phyloP scores from a whole-genome alignment of 73 alveolate species.

The Durusdinium trenchii region DNA sequence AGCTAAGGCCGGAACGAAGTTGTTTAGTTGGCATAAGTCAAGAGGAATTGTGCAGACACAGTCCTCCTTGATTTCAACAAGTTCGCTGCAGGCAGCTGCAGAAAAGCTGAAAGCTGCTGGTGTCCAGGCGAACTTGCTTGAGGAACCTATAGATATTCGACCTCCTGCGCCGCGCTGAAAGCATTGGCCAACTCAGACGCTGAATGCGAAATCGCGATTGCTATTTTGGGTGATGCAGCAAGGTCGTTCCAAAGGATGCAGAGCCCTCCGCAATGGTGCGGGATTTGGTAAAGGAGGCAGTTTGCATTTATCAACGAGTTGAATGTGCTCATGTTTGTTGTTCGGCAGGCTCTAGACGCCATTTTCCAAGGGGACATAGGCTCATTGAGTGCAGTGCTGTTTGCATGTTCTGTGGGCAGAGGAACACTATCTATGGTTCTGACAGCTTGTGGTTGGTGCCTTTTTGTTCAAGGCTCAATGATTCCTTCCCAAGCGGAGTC shows the following conservation, averaged over 20 bases:
- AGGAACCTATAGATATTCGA: conserved; percentile 47
- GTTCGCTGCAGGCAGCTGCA: conserved; percentile 35
- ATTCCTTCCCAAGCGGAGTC: too few species aligned
- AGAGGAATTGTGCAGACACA: neutral
- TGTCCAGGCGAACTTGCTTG: conserved; percentile 45
- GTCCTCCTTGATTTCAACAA: neutral
- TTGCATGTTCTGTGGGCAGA: too few species aligned
- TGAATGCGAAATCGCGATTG: neutral
- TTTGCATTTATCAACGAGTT: neutral
- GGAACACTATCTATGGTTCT: too few species aligned
- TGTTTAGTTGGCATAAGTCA: neutral
- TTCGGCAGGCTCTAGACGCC: conserved; percentile 13
- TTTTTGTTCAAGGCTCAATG: too few species aligned
- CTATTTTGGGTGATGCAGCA: neutral
- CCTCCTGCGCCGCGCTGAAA: conserved; percentile 41
- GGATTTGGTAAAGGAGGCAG: conserved; percentile 59
- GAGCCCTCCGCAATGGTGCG: conserved; percentile 43
- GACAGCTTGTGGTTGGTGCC: too few species aligned
- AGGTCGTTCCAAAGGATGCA: conserved; percentile 26
- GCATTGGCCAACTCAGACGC: neutral
- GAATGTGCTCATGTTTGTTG: neutral
- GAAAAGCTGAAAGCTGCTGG: conserved; percentile 81
- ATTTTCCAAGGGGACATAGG: conserved; percentile 35
- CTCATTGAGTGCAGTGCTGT: too few species aligned
- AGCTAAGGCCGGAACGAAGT: neutral